These are phyloP conservation scores for Hypocreales sp. DNA, from an alignment of 2,329 filamentous ascomycete genomes.

Conservation along the genomic window DNA sequence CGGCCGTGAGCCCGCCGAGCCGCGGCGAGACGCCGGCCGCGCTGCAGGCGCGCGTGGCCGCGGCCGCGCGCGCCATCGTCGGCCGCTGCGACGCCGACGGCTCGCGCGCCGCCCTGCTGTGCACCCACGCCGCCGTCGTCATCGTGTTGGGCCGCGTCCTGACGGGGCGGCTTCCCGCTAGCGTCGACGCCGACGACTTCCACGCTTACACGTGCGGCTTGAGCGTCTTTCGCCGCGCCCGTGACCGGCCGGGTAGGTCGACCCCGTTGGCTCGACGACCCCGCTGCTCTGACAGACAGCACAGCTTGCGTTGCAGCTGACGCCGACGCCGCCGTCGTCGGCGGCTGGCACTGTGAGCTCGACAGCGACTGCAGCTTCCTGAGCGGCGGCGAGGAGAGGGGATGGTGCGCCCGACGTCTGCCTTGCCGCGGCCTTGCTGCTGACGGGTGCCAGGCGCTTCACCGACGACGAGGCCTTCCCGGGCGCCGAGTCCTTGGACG, in stretches of 20 bases:
- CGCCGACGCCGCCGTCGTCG: conserved; percentile 20
- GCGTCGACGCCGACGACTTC: conserved; percentile 64
- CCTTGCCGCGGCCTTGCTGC: no score
- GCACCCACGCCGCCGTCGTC: conserved; percentile 77
- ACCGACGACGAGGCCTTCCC: conserved; percentile 2
- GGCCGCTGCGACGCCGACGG: conserved; percentile 54
- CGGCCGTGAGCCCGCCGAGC: conserved; percentile 48
- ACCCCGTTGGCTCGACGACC: background rate
- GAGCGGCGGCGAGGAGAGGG: conserved; percentile 65
- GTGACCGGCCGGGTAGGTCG: conserved; percentile 1
- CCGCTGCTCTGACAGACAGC: conserved; percentile 1
- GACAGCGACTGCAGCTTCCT: conserved; percentile 83
- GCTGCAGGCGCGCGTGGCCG: conserved; percentile 66
- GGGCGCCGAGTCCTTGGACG: background rate
- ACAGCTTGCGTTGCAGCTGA: no score
- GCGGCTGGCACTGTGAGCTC: conserved; percentile 63
- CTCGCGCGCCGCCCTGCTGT: conserved; percentile 60
- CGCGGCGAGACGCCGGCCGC: conserved; percentile 67
- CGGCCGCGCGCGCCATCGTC: conserved; percentile 55
- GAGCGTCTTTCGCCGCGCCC: conserved; percentile 38
- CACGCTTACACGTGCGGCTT: conserved; percentile 70
- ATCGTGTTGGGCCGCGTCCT: conserved; percentile 75
- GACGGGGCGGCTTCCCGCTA: conserved; percentile 61
- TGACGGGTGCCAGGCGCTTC: no score
- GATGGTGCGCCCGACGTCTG: conserved; percentile 60